Base-by-base conservation (phyloP, 2,329 filamentous ascomycete species). In the Alternaria novae-zelandiae region DNA sequence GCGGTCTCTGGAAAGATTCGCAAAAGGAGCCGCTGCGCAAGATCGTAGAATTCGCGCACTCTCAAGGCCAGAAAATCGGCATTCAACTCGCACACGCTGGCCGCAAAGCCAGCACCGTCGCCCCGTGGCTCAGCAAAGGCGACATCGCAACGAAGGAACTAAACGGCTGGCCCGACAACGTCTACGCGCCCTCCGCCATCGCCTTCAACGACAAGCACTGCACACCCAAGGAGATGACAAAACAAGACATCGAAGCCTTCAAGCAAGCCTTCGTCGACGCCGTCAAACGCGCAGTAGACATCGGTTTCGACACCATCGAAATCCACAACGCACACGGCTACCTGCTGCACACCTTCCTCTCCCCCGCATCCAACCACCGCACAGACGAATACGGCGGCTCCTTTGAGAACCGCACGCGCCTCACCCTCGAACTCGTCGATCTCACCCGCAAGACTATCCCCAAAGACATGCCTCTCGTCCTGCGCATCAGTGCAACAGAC, bases 51-150 rank as follows among this genome's bases (percentile, higher is more conserved):
- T 96, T 94, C 66, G 88, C 91, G 3, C 93, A 96, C 82, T 88
- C 87, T 25, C 94, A 97, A 80, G 86, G 86, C 75, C 89, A 93
- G 74, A 88, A 91, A 67, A 88, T 92, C 56, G 93, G 87, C 55
- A 90, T 97, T 65, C 94, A 97, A 82, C 85, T 97, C 5, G 92
- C 83, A 1, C 94, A 97, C 74, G 93, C 93, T 0, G 94, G 94
- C 7, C 79, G 87, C 28, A 89, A 89, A 71, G 86, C 87, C 6
- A 84, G 82, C 66, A 88, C 86, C 3, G 83, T 88, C 4, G 85
- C 87, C 0, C 87, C 87, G 0, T 95, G 91, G 90, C 80, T 93
- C 59, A 82, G 80, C 60, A 74, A 75, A 23, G 86, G 84, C 7
- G 84, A 83, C 45, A 78, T 89, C 23, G 90, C 91, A 0, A 82